Evolutionary conservation across 345 rosid species (phyloP).

Genomic region (Stellera chamaejasme): DNA sequence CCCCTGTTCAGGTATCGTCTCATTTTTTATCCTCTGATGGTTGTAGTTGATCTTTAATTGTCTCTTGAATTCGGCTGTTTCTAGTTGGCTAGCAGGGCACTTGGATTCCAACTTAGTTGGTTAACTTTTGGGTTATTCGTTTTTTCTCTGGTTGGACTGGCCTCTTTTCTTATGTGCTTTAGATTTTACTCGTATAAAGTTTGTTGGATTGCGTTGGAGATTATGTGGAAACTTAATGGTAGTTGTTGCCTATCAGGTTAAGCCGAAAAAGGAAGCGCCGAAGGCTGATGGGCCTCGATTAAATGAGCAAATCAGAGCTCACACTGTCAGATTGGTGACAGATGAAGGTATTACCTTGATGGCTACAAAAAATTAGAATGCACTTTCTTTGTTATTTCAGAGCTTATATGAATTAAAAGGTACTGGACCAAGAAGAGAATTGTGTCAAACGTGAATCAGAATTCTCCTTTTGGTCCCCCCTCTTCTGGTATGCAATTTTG

Average conservation of each 20-base stretch:
- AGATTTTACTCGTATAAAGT: background rate
- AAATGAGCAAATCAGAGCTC: slow-evolving; percentile 38
- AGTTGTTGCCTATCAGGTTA: slow-evolving; percentile 24
- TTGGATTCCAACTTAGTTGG: background rate
- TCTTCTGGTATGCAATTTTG: background rate
- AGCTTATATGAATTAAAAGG: background rate
- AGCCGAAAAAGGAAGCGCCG: slow-evolving; percentile 28
- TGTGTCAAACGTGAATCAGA: background rate
- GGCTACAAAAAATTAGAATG: background rate
- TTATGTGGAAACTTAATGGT: background rate
- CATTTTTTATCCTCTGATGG: background rate
- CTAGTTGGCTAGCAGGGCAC: background rate
- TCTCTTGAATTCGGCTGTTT: background rate
- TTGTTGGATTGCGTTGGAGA: slow-evolving; percentile 1
- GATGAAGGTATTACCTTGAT: slow-evolving; percentile 36
- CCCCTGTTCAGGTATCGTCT: slow-evolving; percentile 34
- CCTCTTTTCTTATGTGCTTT: too few relatives aligned
- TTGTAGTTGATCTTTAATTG: background rate
- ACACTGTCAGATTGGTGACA: slow-evolving; percentile 37
- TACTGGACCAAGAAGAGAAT: background rate
- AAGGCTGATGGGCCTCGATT: slow-evolving; percentile 19
- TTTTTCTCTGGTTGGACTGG: slow-evolving; percentile 2
- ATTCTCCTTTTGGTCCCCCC: background rate
- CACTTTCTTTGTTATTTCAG: background rate
- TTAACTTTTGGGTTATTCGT: background rate